Conservation (phyloP, 2,329 filamentous ascomycete genomes). For the Talaromyces pinophilus region DNA sequence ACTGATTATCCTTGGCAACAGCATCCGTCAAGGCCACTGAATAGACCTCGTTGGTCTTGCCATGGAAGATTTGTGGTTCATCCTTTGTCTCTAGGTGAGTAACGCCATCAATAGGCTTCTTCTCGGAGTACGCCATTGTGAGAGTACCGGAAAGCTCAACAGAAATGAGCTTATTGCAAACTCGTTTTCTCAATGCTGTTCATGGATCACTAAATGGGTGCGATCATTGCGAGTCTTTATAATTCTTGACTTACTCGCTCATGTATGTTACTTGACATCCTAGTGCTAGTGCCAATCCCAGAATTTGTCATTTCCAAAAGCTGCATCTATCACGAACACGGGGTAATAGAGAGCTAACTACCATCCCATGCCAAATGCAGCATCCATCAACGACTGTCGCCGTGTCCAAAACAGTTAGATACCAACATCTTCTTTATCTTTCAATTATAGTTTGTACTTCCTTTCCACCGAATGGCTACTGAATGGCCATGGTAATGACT, state of each 20-base stretch:
- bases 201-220: background rate
- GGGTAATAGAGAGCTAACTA: background rate
- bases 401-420: conserved; percentile 6
- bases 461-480: background rate
- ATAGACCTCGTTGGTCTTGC: conserved; percentile 15
- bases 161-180: background rate
- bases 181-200: background rate
- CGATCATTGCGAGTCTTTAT: background rate
- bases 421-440: background rate
- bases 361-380: background rate
- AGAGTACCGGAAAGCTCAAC: background rate
- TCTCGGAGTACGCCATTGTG: conserved; percentile 2
- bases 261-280: background rate
- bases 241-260: background rate
- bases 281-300: background rate
- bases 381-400: background rate
- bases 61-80: conserved; percentile 6
- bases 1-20: conserved; percentile 6
- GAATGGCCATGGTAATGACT: background rate
- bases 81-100: background rate
- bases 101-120: background rate
- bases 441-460: background rate
- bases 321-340: background rate
- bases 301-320: background rate
- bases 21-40: conserved; percentile 17